Evolutionary conservation across 306 rosid species (phyloP).

Genomic region (Pyrus pyrifolia): DNA sequence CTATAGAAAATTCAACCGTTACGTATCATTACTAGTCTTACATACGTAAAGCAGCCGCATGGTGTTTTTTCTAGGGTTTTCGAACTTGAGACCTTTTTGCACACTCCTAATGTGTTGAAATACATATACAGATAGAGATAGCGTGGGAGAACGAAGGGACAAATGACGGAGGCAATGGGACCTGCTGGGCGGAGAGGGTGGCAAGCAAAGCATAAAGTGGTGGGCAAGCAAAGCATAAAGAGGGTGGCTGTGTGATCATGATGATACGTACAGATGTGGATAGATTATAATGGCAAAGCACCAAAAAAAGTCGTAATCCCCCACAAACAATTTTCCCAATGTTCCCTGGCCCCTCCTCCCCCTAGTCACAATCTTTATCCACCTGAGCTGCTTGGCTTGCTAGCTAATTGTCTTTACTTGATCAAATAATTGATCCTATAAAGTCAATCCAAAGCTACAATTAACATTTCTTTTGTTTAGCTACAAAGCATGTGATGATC

Average conservation of each 20-base stretch:
- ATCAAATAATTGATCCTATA: not conserved
- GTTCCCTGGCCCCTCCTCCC: not conserved
- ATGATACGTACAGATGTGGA: not conserved
- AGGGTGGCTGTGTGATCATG: not conserved
- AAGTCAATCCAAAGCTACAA: not conserved
- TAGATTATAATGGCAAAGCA: not conserved
- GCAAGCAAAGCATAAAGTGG: slow-evolving; percentile 1
- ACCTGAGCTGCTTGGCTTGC: not conserved
- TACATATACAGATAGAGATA: not conserved
- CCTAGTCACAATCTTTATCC: not conserved
- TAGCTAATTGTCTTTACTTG: not conserved
- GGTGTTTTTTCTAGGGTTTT: not conserved
- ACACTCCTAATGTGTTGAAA: not conserved
- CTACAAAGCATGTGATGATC: not conserved
- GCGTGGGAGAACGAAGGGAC: not conserved
- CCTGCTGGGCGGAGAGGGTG: slow-evolving; percentile 8
- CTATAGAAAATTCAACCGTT: not conserved
- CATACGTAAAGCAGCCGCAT: not conserved
- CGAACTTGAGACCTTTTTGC: not conserved
- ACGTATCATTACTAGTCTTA: not conserved
- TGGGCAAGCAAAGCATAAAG: not conserved
- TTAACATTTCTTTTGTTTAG: not conserved
- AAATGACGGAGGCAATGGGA: slow-evolving; percentile 13
- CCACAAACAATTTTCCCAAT: not conserved
- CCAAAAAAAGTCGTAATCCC: not conserved